Evolutionary conservation across 2,329 filamentous ascomycete species (phyloP), one percentile per base, ranked within the genome.

Genomic region (Fusarium drepaniforme): DNA sequence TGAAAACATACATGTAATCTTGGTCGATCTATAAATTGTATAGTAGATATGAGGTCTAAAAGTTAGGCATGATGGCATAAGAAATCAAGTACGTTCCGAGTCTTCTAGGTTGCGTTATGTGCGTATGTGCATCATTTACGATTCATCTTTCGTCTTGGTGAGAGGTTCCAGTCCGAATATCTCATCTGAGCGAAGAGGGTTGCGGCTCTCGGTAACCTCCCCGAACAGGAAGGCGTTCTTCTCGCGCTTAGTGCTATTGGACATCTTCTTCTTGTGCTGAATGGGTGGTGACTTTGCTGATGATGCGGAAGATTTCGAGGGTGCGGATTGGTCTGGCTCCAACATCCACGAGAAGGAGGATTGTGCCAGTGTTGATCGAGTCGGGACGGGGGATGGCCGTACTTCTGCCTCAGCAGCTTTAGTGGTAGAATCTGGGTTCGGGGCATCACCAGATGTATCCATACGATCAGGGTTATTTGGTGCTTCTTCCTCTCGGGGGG

Each of bases 321-420:
- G 76, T 13, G 58, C 67, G 0, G 84, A 81, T 64, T 85, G 80
- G 74, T 89, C 88, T 4, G 88, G 89, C 74, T 92, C 91, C 3
- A 95, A 86, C 93, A 95, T 95, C 92, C 92, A 95, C 1, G 93
- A 92, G 81, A 94, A 95, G 5, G 92, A 93, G 9, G 93, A 94
- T 75, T 94, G 92, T 1, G 92, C 92, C 38, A 95, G 86, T 1
- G 88, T 90, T 5, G 92, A 93, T 25, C 92, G 88, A 23, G 90
- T 90, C 0, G 90, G 90, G 18, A 91, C 87, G 74, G 72, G 82
- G 57, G 79, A 78, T 64, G 70, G 82, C 5, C 77, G 75, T 49
- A 67, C 42, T 21, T 64, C 59, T n/a, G 42, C 60, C 18, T 73
- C n/a, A 12, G 40, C 8, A 4, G 28, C 16, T n/a, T 25, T 53